A percentile compares a stretch with the other conserved stretches of the same genome.
These are phyloP conservation scores for Leptodontidium sp. DNA, from an alignment of 2,329 filamentous ascomycete species.

Conservation along the genomic window DNA sequence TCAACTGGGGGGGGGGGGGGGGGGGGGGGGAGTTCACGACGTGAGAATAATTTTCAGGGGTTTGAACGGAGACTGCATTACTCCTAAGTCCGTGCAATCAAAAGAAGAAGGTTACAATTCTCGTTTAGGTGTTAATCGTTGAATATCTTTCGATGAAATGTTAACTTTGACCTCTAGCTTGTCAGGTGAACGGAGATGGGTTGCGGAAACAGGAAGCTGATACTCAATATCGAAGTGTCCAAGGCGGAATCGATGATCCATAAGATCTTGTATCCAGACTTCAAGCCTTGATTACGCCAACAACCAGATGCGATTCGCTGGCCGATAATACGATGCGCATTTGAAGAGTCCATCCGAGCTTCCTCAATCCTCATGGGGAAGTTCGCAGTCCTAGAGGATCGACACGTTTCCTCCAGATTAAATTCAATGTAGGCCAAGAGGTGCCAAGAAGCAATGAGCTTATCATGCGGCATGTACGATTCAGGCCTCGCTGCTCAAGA, in stretches of 20 bases:
- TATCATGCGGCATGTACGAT: neutral
- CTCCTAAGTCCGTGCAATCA: neutral
- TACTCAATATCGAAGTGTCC: no score
- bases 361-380: neutral
- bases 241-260: no score
- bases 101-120: neutral
- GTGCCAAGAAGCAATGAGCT: neutral
- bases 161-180: neutral
- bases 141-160: neutral
- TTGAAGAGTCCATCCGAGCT: no score
- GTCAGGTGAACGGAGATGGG: neutral
- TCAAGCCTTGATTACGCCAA: neutral
- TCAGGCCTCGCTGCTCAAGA: neutral
- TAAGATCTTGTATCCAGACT: neutral
- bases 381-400: neutral
- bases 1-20: neutral
- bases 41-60: neutral
- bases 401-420: neutral
- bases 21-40: neutral
- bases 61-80: neutral
- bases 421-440: constrained; percentile 4
- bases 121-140: neutral
- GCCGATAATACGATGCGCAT: neutral
- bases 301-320: neutral
- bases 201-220: constrained; percentile 10